Base-by-base conservation (phyloP, 768 basidiomycete genomes). In the Lactarius tabidus region DNA sequence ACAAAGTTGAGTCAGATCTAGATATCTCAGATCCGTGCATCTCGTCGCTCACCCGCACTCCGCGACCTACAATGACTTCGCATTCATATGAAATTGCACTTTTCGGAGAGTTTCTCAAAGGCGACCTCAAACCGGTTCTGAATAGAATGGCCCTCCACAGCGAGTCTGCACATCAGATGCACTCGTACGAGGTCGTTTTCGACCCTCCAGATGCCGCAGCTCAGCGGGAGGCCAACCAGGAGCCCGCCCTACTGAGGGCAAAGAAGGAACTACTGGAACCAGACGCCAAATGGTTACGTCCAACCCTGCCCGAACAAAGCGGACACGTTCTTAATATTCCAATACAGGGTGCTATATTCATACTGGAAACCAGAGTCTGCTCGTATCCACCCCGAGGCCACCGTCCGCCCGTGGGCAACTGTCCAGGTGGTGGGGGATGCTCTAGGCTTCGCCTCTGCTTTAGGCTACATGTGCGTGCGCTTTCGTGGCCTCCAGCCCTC, bases 351-450 rank as follows among this genome's bases (percentile, higher is more conserved):
- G 10, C 74, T 94, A 18, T 91, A 87, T 73, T 90, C 91, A 28
- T 90, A 89, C 73, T 78, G 91, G 62, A 91, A 91, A 73, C 91
- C 92, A 58, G 91, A 93, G 74, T 87, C 88, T n/a, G 85, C 85
- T 14, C 84, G 91, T 53, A 86, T 88, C 18, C 88, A 93, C 70
- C 91, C 91, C 12, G 90, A 93, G 72, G 90, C 91, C 1, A 94
- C 92, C 3, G 91, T 94, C 55, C 82, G 91, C 57, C 90, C 92
- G 12, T 93, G 91, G 87, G 87, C 90, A 17, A 88, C 84, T 36
- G 88, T 86, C 66, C 84, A 90, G 71, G 87, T 93, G 26, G 79
- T 84, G 29, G 91, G 91, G 1, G 90, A 94, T 73, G 90, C 89
- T 14, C 75, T 91, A 36, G 86, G 86, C 71, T 92, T 93, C 73